phyloP scores from a whole-genome alignment of 371 early-diverging fungal species.

The Coemansia sp. region DNA sequence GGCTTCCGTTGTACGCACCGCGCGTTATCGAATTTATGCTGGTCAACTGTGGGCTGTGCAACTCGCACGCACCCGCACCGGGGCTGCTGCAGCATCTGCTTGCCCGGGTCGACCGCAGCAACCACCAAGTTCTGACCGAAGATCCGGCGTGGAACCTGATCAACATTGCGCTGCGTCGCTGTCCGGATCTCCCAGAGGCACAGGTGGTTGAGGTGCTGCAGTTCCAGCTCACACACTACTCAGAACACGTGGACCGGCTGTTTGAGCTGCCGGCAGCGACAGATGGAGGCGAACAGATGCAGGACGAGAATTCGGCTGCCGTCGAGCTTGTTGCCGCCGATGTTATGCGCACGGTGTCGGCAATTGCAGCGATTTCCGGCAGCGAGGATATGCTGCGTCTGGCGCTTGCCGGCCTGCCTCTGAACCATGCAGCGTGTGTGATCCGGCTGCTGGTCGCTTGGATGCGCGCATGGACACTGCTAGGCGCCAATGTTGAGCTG shows the following conservation, averaged over 20 bases:
- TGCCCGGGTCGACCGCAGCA: conserved; percentile 38
- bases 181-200: conserved; percentile 45
- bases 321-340: conserved; percentile 11
- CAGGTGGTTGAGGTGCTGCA: conserved; percentile 35
- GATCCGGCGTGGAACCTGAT: conserved; percentile 42
- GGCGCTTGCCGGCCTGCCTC: conserved; percentile 35
- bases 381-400: conserved; percentile 38
- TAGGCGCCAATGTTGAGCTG: conserved; percentile 48
- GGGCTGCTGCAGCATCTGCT: conserved; percentile 44
- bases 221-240: conserved; percentile 41
- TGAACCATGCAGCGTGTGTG: conserved; percentile 36
- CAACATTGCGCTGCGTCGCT: conserved; percentile 32
- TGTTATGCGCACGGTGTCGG: conserved; percentile 26
- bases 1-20: conserved; percentile 48
- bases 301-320: neutral
- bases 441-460: conserved; percentile 39
- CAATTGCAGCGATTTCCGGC: conserved; percentile 21
- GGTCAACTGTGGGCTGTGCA: conserved; percentile 43
- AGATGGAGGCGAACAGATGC: neutral
- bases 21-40: conserved; percentile 49
- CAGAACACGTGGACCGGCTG: conserved; percentile 19
- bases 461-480: conserved; percentile 31
- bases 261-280: conserved; percentile 10
- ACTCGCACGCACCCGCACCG: conserved; percentile 45
- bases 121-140: conserved; percentile 12